phyloP scores from a whole-genome alignment of 2,329 filamentous ascomycete species.

The Penicillium sp. region DNA sequence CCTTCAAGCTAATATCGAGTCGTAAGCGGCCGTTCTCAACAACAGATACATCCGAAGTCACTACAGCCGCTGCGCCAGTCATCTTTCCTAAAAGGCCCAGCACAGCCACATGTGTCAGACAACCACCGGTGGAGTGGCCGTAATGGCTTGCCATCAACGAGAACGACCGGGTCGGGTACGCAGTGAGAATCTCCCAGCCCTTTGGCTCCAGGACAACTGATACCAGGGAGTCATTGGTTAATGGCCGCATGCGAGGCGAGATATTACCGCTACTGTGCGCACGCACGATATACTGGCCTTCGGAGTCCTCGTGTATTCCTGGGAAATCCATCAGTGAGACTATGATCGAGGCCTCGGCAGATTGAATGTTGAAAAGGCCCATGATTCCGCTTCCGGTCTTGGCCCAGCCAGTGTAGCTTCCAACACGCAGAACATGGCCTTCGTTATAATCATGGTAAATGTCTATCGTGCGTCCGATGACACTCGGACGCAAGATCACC shows the following conservation, averaged over 20 bases:
- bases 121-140: constrained; percentile 40
- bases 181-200: constrained; percentile 79
- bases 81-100: constrained; percentile 84
- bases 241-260: constrained; percentile 39
- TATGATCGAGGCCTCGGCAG: constrained; percentile 63
- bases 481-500: constrained; percentile 75
- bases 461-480: constrained; percentile 68
- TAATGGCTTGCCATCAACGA: constrained; percentile 29
- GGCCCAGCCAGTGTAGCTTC: constrained; percentile 69
- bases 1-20: constrained; percentile 71
- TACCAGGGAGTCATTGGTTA: constrained; percentile 50
- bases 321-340: constrained; percentile 70
- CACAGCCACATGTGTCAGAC: constrained; percentile 55
- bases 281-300: constrained; percentile 66
- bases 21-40: constrained; percentile 60
- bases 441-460: constrained; percentile 76
- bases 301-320: constrained; percentile 55
- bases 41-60: constrained; percentile 59
- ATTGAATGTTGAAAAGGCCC: constrained; percentile 78
- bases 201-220: constrained; percentile 61
- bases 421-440: constrained; percentile 69
- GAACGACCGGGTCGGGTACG: constrained; percentile 65
- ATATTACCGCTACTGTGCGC: constrained; percentile 67
- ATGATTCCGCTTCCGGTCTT: constrained; percentile 72
- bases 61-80: constrained; percentile 78